Evolutionary conservation across 305 asterid genomes (phyloP).

Genomic region (Vinca major): DNA sequence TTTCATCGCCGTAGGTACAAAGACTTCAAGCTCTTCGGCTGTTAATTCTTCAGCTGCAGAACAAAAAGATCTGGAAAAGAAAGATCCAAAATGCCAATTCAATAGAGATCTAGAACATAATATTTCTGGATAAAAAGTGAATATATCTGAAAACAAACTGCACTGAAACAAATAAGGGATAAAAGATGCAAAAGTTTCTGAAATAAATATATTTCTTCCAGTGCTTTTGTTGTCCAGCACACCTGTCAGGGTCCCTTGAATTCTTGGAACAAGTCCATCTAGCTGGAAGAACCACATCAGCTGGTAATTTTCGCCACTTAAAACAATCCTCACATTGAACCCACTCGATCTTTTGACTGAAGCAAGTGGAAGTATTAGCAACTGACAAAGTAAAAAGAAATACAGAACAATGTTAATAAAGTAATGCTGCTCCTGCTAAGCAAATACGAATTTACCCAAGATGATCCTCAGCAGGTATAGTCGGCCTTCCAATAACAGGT

Average conservation of each 20-base stretch:
- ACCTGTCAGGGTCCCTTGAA: slow-evolving; percentile 69
- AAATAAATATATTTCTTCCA: background rate
- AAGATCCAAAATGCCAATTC: slow-evolving; percentile 11
- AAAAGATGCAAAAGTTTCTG: background rate
- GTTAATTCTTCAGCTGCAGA: slow-evolving; percentile 63
- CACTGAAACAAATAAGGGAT: background rate
- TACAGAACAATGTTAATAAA: background rate
- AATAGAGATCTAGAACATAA: background rate
- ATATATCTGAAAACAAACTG: background rate
- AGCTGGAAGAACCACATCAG: slow-evolving; percentile 59
- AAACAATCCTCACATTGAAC: slow-evolving; percentile 86
- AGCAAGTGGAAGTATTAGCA: slow-evolving; percentile 18
- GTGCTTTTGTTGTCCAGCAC: slow-evolving; percentile 1
- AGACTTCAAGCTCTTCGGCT: slow-evolving; percentile 42
- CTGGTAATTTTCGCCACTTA: slow-evolving; percentile 90
- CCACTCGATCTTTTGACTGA: slow-evolving; percentile 64
- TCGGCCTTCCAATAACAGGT: slow-evolving; percentile 90
- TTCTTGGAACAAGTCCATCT: slow-evolving; percentile 76
- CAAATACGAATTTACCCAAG: slow-evolving; percentile 44
- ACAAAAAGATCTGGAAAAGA: slow-evolving; percentile 53
- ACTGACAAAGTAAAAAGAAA: slow-evolving; percentile 12
- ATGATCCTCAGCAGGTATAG: slow-evolving; percentile 49
- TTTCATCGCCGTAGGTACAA: slow-evolving; percentile 36
- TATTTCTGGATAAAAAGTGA: too few species aligned
- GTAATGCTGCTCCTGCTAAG: background rate